Base-by-base conservation (phyloP, 1,284 basidiomycete genomes). In the Golubevia pallescens region DNA sequence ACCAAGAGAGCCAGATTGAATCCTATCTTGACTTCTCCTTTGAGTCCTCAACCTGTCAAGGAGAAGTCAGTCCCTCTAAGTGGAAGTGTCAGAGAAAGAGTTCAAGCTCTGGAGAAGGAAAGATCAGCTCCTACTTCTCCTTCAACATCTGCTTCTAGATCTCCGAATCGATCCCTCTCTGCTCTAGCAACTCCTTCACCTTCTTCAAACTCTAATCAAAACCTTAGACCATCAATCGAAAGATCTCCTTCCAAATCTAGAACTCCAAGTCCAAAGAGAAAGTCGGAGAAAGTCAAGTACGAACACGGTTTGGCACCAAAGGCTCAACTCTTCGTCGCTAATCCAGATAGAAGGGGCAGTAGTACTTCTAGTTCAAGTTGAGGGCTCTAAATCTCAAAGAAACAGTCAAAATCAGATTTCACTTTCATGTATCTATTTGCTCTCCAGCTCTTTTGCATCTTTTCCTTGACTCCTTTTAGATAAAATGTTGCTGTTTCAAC, bases 1-100 rank as follows among this genome's bases (percentile, higher is more conserved):
- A 80, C 78, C n/a, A 78, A 75, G 53, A 70, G 78, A 8, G 77
- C 78, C 1, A 55, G 77, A 0, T 48, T 63, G 2, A 80, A 80
- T 52, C 77, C 73, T 0, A 60, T 68, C 3, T 69, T 80, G 63
- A 67, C 73, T 6, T 62, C 70, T 10, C 71, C 77, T 2, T 63
- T 77, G 8, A 73, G 72, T 57, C 78, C 78, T 0, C 62, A 61
- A 19, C 34, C 67, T 1, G 8, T 21, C 1, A 54, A 24, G 38
- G n/a, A 48, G 24, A 3, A 24, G 21, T 60, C 58, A 16, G 21
- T 54, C 13, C 48, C 53, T 13, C 14, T 64, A 8, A 48, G 20
- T 8, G 66, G 63, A 23, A 70, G 34, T 28, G 78, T 80, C 7
- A 62, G 54, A 42, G 78, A 80, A 10, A 70, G 75, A 6, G 71